Evolutionary conservation across 2,329 filamentous ascomycete species (phyloP).

Genomic region (Verticillium alfalfae): DNA sequence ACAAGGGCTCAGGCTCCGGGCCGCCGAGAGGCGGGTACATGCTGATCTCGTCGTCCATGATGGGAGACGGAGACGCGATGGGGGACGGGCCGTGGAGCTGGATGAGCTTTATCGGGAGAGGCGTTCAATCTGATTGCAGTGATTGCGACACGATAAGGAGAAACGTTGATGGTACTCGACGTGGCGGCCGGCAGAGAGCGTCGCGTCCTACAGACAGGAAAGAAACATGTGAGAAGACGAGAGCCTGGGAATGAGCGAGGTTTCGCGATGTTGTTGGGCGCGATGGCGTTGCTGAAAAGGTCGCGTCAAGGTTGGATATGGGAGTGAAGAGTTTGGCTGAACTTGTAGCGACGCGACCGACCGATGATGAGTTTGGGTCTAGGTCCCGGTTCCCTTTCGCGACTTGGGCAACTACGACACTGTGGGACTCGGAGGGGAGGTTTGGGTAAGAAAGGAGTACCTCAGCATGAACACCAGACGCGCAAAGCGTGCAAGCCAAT

Average conservation of each 20-base stretch:
- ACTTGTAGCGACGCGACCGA: background rate
- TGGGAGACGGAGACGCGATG: constrained; percentile 1
- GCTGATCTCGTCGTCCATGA: constrained; percentile 43
- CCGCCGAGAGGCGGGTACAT: constrained; percentile 27
- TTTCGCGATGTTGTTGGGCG: background rate
- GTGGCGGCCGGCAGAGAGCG: background rate
- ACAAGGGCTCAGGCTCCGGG: constrained; percentile 36
- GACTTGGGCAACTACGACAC: background rate
- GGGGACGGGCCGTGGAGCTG: background rate
- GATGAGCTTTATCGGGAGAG: background rate
- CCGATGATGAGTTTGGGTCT: background rate
- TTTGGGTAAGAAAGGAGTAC: background rate
- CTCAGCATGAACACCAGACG: background rate
- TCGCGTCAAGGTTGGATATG: background rate
- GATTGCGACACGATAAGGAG: background rate
- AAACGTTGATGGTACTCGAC: background rate
- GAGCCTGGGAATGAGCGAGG: background rate
- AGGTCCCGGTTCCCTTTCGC: background rate
- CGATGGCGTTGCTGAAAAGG: background rate
- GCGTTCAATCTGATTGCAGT: background rate
- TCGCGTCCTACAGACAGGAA: background rate
- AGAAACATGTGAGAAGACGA: background rate
- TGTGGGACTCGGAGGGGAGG: background rate
- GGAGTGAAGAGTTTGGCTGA: background rate
- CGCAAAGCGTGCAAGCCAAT: background rate